These are phyloP conservation scores for Penicillium arizonense DNA, from an alignment of 495 filamentous ascomycete species.

Conservation along the genomic window DNA sequence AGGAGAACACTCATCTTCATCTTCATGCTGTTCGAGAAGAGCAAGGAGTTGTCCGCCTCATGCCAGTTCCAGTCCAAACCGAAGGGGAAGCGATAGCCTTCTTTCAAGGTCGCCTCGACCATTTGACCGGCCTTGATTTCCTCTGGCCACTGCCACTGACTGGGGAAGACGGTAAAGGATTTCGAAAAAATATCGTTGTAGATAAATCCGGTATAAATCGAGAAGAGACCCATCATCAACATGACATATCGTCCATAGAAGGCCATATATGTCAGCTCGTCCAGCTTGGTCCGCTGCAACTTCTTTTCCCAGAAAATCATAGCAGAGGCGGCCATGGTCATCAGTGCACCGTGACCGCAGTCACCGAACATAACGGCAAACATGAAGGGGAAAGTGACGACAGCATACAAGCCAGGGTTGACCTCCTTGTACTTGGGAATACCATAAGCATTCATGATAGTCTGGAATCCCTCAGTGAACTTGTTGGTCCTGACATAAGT, in stretches of 20 bases:
- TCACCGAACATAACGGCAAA: slow-evolving; percentile 99
- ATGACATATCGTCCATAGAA: slow-evolving; percentile 99
- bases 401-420: slow-evolving; percentile 91
- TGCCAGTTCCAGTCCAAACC: slow-evolving; percentile 98
- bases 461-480: slow-evolving; percentile 97
- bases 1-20: slow-evolving; percentile 99
- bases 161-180: slow-evolving; percentile 80
- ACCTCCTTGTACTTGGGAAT: slow-evolving; percentile 95
- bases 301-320: slow-evolving; percentile 97
- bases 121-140: slow-evolving; percentile 58
- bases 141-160: slow-evolving; percentile 83
- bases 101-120: slow-evolving; percentile 63
- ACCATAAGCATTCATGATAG: slow-evolving; percentile 97
- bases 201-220: slow-evolving; percentile 93
- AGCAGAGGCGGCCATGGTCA: slow-evolving; percentile 72
- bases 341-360: slow-evolving; percentile 85
- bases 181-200: slow-evolving; percentile 99
- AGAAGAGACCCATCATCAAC: slow-evolving; percentile 96
- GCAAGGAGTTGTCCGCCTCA: slow-evolving; percentile 84
- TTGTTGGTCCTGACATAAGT: slow-evolving; percentile 97
- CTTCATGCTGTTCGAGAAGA: slow-evolving; percentile 98
- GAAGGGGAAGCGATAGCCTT: slow-evolving; percentile 84
- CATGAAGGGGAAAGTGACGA: slow-evolving; percentile 95
- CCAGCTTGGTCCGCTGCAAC: slow-evolving; percentile 77
- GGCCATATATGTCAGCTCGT: slow-evolving; percentile 95